phyloP scores from a whole-genome alignment of 768 basidiomycete species.

The Rhodotorula babjevae region DNA sequence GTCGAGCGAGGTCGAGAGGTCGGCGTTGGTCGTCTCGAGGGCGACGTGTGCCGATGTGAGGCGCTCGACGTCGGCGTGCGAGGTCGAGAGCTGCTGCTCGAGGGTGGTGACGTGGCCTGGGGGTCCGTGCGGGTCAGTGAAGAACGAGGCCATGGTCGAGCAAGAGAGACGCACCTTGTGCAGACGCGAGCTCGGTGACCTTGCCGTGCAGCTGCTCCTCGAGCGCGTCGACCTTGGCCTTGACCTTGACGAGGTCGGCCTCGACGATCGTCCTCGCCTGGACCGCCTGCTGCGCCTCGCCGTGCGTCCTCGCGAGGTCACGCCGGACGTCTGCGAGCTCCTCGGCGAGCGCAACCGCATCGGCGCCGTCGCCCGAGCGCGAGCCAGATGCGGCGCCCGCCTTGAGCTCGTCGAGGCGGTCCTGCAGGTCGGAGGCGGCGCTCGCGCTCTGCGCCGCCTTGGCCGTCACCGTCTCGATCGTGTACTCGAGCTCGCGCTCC shows the following conservation, averaged over 20 bases:
- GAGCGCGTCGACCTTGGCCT: slow-evolving; percentile 27
- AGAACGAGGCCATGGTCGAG: too few species aligned
- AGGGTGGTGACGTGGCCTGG: slow-evolving; percentile 22
- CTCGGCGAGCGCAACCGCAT: background rate
- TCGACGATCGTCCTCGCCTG: background rate
- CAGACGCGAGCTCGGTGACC: slow-evolving; percentile 9
- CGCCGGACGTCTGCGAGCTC: background rate
- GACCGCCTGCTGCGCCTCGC: slow-evolving; percentile 3
- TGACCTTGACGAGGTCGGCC: slow-evolving; percentile 15
- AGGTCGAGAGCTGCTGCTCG: slow-evolving; percentile 18
- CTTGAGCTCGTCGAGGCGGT: slow-evolving; percentile 9
- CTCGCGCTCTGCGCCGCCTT: slow-evolving; percentile 17
- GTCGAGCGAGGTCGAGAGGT: slow-evolving; percentile 15
- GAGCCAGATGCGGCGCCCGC: background rate
- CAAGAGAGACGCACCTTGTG: slow-evolving; percentile 16
- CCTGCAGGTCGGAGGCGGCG: slow-evolving; percentile 8
- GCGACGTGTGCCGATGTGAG: slow-evolving; percentile 11
- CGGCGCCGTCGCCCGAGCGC: background rate
- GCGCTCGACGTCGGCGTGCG: slow-evolving; percentile 22
- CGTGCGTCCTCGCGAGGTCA: slow-evolving; percentile 45
- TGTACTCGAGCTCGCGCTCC: slow-evolving; percentile 51
- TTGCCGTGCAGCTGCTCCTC: slow-evolving; percentile 9
- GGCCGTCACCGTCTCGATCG: slow-evolving; percentile 18
- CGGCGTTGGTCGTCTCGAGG: slow-evolving; percentile 9
- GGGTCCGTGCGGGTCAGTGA: background rate